Base-by-base conservation (phyloP, 768 basidiomycete species). In the Butyriboletus loyo region DNA sequence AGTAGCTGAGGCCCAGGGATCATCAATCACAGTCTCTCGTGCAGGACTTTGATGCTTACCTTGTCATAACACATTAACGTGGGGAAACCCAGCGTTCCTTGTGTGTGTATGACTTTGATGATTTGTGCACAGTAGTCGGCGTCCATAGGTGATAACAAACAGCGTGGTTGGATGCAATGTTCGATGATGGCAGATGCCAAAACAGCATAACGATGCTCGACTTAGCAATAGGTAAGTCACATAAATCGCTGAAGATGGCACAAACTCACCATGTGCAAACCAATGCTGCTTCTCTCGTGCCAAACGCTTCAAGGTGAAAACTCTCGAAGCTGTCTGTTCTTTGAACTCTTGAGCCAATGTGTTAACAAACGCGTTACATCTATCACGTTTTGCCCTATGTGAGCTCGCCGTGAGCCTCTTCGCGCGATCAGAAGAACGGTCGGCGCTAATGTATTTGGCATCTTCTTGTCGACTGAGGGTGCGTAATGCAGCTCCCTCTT, bases 101-200 rank as follows among this genome's bases (percentile, higher is more conserved):
- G 82, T 14, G 81, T 79, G 60, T 99, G 97, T 54, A 98, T 75
- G 14, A 87, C 78, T 65, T 88, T 88, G 67, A 98, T 88, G 63
- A 98, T 87, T 58, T 92, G 89, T 3, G 92, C 87, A 51, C 92
- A 93, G 60, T 86, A 99, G 50, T 96, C 88, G 24, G 97, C 96
- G 69, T 99, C 97, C 83, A 94, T 91, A 0, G 94, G 94, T 0
- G 96, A 96, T n/a, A 98, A 74, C 36, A 98, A 74, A 58, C 87
- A 89, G 27, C 97, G 84, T 11, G 97, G 96, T 63, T 90, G 87
- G 55, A 99, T 84, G 66, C 97, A 98, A 63, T 96, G 84, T 65
- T 97, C 91, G 55, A 92, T 86, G 51, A 93, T 74, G 5, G 83
- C 77, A 24, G 77, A 75, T 7, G 81, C 80, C 36, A 91, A 76